Base-by-base conservation (phyloP, 768 basidiomycete genomes). In the Kwoniella botswanensis region DNA sequence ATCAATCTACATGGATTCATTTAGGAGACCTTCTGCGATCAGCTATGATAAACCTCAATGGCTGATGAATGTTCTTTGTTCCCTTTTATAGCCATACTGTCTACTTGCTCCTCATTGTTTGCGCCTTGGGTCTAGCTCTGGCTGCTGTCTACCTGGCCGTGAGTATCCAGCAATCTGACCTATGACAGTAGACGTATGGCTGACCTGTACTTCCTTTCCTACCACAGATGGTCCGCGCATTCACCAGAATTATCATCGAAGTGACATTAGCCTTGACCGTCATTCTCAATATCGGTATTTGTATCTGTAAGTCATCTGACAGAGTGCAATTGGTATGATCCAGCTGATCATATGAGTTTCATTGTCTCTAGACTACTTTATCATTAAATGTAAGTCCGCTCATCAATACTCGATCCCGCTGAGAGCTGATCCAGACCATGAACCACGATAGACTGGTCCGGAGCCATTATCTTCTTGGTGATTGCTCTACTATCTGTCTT, bases 391-490 rank as follows among this genome's bases (percentile, higher is more conserved):
- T 83, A 58, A 58, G 82, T 56, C 53, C 26, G 3, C 26, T 26
- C 26, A 26, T 26, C 26, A 26, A 26, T 26, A 26, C 26, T 26
- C 26, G 26, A 26, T 26, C 26, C 26, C 26, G 26, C 26, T 4
- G 35, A 35, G 35, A 35, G 35, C 35, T 35, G 35, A 35, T 35
- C 35, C 35, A 35, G 7, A 35, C 7, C 6, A 35, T 35, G 35
- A 35, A 6, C 7, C 7, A 9, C 35, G 7, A 15, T 62, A 83
- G 82, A 82, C 71, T 72, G 78, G 91, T 90, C 91, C 59, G 92
- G 90, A 10, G 92, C 93, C 2, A 91, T 93, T 76, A 89, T 93
- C 69, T 93, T 93, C 85, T 91, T 91, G 12, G 82, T 93, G 67
- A 90, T 94, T 68, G 91, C 92, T 0, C 71, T 93, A 35, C 81